Conservation (phyloP, 495 filamentous ascomycete species). For the Neurospora cerealis region DNA sequence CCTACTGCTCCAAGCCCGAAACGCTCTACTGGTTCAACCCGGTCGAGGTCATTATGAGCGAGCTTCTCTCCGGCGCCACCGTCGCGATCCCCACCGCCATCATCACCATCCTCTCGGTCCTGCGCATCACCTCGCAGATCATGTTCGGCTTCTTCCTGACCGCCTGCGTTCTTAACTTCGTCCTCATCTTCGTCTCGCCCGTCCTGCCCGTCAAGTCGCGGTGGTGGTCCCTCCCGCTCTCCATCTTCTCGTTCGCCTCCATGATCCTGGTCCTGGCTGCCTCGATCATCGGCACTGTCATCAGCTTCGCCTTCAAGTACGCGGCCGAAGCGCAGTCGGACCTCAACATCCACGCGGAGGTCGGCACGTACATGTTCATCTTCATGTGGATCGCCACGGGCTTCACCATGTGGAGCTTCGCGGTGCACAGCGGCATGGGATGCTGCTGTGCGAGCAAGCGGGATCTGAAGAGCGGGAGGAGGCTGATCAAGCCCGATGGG, state of each 20-base stretch:
- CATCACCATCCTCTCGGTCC: constrained; percentile 58
- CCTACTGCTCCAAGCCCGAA: constrained; percentile 56
- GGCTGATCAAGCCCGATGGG: constrained; percentile 6
- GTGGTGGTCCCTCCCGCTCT: constrained; percentile 35
- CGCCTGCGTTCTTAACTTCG: constrained; percentile 52
- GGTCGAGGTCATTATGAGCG: constrained; percentile 62
- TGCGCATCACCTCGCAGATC: constrained; percentile 68
- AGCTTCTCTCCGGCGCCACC: constrained; percentile 72
- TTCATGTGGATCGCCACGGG: constrained; percentile 82
- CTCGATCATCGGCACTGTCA: constrained; percentile 64
- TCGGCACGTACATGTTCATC: constrained; percentile 68
- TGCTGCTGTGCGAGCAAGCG: constrained; percentile 59
- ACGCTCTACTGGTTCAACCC: constrained; percentile 85
- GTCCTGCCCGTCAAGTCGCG: constrained; percentile 30
- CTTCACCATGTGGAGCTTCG: constrained; percentile 55
- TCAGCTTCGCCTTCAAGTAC: constrained; percentile 68
- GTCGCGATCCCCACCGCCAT: constrained; percentile 71
- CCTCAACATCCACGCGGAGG: constrained; percentile 62
- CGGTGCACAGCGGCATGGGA: constrained; percentile 60
- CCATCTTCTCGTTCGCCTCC: constrained; percentile 55
- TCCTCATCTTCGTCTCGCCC: constrained; percentile 39
- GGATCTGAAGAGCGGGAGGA: constrained; percentile 45
- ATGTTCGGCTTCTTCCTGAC: constrained; percentile 88
- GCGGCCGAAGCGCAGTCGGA: constrained; percentile 53
- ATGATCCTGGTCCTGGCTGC: constrained; percentile 60